phyloP scores from a whole-genome alignment of 495 filamentous ascomycete species.

The Trichoderma asperelloides region DNA sequence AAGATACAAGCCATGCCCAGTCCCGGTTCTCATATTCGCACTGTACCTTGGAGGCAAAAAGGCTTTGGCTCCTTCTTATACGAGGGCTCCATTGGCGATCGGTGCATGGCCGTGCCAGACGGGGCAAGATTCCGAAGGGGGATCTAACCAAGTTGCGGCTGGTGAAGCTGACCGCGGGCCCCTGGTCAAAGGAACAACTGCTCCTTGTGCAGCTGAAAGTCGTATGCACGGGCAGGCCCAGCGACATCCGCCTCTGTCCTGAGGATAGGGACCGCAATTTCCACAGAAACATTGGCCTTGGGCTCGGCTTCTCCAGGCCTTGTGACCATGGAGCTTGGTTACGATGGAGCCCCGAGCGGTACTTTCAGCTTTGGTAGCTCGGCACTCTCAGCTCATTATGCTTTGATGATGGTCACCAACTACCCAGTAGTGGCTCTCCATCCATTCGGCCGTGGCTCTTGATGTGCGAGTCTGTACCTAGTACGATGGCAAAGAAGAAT shows the following conservation, averaged over 20 bases:
- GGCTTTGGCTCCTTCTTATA: not conserved
- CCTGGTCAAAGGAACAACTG: not conserved
- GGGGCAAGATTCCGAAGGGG: constrained; percentile 6
- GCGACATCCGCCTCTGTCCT: not conserved
- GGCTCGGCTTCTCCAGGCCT: not conserved
- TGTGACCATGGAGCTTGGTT: not conserved
- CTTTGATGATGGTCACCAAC: not conserved
- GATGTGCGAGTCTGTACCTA: not conserved
- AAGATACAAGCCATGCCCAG: not conserved
- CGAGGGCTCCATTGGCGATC: constrained; percentile 4
- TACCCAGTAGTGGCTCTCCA: too few species aligned
- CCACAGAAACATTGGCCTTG: not conserved
- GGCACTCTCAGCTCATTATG: not conserved
- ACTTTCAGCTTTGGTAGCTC: too few species aligned
- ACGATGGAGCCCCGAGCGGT: too few species aligned
- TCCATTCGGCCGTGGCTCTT: too few species aligned
- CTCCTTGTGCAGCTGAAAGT: not conserved
- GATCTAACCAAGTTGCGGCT: not conserved
- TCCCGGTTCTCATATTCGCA: not conserved
- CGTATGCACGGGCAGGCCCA: not conserved
- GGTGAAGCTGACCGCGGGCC: not conserved
- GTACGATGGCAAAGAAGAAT: not conserved
- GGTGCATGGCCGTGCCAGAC: not conserved
- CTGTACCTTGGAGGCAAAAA: not conserved
- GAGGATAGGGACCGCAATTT: not conserved